Base-by-base conservation (phyloP, 345 rosid genomes). In the Eucalyptus regnans region DNA sequence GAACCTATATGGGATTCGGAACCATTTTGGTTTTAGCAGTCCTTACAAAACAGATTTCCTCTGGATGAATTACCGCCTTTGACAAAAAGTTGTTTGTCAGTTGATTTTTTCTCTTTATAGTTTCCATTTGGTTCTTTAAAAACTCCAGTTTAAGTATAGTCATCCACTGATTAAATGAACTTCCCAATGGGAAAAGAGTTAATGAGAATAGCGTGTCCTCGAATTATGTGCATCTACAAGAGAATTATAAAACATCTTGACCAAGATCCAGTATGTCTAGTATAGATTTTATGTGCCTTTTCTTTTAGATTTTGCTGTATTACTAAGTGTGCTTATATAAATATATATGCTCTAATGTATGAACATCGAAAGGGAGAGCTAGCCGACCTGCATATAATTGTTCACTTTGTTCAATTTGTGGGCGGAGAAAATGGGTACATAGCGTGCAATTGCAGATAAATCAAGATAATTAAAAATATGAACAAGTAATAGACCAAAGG, bases 1-100 rank as follows among this genome's bases (percentile, higher is more conserved):
- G 98, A 94, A 86, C 91, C 93, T 84, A 56, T 90, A 8, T 94
- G 94, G 93, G 97, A 91, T 25, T 97, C 96, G 96, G 98, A 94
- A 87, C 91, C 58, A 52, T 20, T 52, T 52, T 94, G 94, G 95
- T 48, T 54, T 50, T 54, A 86, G 15, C 22, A 20, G 48, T 10
- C 48, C 48, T 41, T 37, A 10, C 29, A 3, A 68, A 76, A 76
- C 83, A 20, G 48, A 76, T 76, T 20, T 76, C 48, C 83, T 76
- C 48, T 37, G 83, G 13, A 76, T 76, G 48, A 6, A 76, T 20
- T 41, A 37, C 48, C 29, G 41, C 12, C 81, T 76, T 20, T 76
- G 48, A 76, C 83, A 6, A 25, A 41, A 6, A 2, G 48, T 10
- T 76, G 48, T 76, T 41, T 20, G 87, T 51, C 64, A 56, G 37